Base-by-base conservation (phyloP, 2,329 filamentous ascomycete genomes). In the Claviceps digitariae region DNA sequence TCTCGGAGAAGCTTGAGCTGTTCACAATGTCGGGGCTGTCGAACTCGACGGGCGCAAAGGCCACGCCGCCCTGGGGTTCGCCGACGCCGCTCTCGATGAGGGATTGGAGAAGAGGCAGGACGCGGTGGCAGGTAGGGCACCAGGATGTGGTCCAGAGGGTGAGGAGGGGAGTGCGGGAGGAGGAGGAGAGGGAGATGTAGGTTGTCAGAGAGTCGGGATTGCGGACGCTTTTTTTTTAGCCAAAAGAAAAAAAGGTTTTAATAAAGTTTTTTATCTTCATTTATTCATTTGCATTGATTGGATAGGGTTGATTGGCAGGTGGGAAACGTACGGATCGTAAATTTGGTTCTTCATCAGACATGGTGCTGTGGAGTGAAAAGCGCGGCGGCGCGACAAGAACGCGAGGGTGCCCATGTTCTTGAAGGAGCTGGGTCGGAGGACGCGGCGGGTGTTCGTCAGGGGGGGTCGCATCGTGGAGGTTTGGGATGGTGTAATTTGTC, bases 101-200 rank as follows among this genome's bases (percentile, higher is more conserved):
- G 12, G 70, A 67, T 13, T 62, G 62, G 6, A 82, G 51, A 12
- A 80, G 63, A 4, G 79, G 79, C 4, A 67, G 66, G 25, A 82
- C 70, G 34, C 65, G 63, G 47, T 69, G 71, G 64, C 79, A 82
- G 17, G 77, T 75, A 4, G 72, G 65, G 63, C 79, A 82, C 68
- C 74, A 82, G 8, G 76, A 76, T 0, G 79, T 72, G 0, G 78
- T 80, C 79, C 79, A 83, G 43, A 82, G 67, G 1, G 78, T 81
- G 53, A 83, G 61, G n/a, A 82, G 73, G 2, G 79, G 79, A 2
- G 66, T 73, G 45, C 74, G 70, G 6, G 77, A 69, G 6, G 77
- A 76, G 2, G 75, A 72, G 2, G 76, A 78, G 51, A 79, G 68
- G n/a, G 75, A 69, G 54, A 79, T 71, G 65, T 80, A 76, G 20